phyloP scores from a whole-genome alignment of 352 stramenopile genomes.

The Phytophthora pluvialis region DNA sequence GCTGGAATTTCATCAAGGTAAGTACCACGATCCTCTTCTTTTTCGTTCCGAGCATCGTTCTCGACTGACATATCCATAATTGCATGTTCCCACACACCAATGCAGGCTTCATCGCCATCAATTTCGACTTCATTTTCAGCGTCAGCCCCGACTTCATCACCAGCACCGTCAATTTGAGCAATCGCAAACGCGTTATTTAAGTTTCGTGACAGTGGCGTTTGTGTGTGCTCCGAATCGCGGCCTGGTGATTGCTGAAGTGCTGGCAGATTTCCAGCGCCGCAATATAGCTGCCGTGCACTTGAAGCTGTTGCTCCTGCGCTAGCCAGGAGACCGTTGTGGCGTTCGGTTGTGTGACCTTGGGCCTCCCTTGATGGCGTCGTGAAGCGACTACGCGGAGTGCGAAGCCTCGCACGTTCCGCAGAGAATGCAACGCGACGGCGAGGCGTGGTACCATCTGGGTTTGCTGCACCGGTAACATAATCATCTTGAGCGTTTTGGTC shows the following conservation, averaged over 20 bases:
- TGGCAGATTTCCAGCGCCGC: not conserved
- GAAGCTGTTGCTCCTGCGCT: not conserved
- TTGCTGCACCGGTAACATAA: too few relatives aligned
- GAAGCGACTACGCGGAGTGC: too few relatives aligned
- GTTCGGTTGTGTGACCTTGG: not conserved
- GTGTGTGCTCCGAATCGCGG: not conserved
- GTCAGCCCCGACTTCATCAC: not conserved
- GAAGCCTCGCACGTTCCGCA: too few relatives aligned
- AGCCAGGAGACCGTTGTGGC: not conserved
- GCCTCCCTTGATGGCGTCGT: not conserved
- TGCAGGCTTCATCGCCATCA: constrained; percentile 1
- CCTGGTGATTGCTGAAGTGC: not conserved
- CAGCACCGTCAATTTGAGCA: not conserved
- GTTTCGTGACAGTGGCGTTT: not conserved
- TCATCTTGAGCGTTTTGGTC: not conserved
- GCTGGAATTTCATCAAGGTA: not conserved
- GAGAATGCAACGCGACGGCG: too few relatives aligned
- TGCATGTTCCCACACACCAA: constrained; percentile 7
- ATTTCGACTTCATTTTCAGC: not conserved
- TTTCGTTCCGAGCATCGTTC: not conserved
- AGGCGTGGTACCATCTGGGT: too few relatives aligned
- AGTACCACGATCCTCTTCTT: not conserved
- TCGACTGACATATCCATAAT: constrained; percentile 3
- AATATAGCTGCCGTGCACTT: not conserved
- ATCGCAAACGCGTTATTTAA: not conserved